These are phyloP conservation scores for Lasiosphaeriaceae sp. DNA, from an alignment of 495 filamentous ascomycete genomes.

Conservation along the genomic window DNA sequence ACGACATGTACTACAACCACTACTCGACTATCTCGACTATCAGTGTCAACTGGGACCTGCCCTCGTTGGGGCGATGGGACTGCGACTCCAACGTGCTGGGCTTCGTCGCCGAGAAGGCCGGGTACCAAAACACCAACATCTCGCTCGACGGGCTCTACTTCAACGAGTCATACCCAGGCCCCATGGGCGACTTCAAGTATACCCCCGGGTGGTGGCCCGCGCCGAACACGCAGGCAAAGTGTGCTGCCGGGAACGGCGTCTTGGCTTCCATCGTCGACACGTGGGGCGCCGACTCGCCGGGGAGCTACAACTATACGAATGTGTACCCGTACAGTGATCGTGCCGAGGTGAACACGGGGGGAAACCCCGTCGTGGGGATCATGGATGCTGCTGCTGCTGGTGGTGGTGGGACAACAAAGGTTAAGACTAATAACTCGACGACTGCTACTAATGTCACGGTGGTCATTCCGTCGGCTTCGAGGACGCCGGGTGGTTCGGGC, in stretches of 20 bases:
- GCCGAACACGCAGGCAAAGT: conserved; percentile 26
- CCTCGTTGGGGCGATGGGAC: conserved; percentile 46
- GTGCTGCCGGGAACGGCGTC: conserved; percentile 33
- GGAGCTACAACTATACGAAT: conserved; percentile 37
- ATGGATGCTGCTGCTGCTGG: neutral
- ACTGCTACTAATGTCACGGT: neutral
- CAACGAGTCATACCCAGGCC: conserved; percentile 47
- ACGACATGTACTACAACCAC: conserved; percentile 67
- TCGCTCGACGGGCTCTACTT: conserved; percentile 35
- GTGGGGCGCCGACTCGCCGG: conserved; percentile 31
- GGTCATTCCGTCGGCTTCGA: neutral
- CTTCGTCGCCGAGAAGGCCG: conserved; percentile 40
- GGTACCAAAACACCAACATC: conserved; percentile 23
- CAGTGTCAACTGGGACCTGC: conserved; percentile 55
- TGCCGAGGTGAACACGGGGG: neutral
- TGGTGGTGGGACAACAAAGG: neutral
- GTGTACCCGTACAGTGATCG: conserved; percentile 21
- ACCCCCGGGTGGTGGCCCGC: conserved; percentile 27
- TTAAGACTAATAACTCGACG: neutral
- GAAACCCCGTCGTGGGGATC: neutral
- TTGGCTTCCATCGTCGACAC: conserved; percentile 32
- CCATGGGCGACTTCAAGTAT: conserved; percentile 35
- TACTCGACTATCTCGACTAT: conserved; percentile 65
- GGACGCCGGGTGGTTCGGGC: too few relatives aligned
- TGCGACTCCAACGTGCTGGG: conserved; percentile 53